phyloP scores from a whole-genome alignment of 106 monocot species.

The Amphibolis antarctica region DNA sequence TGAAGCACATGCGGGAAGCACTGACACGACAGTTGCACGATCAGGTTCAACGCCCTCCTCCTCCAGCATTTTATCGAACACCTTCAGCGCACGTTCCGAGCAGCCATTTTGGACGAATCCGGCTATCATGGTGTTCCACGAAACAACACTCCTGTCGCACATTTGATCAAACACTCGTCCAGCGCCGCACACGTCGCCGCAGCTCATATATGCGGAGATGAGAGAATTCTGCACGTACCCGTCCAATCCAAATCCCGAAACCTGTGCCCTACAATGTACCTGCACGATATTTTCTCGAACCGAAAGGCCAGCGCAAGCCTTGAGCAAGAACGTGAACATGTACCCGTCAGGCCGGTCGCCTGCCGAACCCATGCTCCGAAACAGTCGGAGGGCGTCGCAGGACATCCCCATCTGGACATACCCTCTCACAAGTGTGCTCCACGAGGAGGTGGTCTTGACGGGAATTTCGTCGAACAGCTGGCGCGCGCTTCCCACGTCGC shows the following conservation, averaged over 20 bases:
- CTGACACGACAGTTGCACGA: constrained; percentile 33
- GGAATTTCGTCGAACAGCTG: constrained; percentile 43
- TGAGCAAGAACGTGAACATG: constrained; percentile 62
- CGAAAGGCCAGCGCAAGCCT: constrained; percentile 40
- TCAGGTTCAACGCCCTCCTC: constrained; percentile 19
- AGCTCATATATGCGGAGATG: constrained; percentile 45
- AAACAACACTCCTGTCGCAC: constrained; percentile 16
- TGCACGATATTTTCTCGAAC: constrained; percentile 8
- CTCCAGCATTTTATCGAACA: constrained; percentile 34
- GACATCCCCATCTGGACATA: constrained; percentile 15
- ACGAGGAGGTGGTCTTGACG: constrained; percentile 21
- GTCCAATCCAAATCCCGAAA: constrained; percentile 28
- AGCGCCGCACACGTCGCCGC: constrained; percentile 13
- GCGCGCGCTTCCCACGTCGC: constrained; percentile 17
- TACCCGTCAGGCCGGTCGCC: constrained; percentile 28
- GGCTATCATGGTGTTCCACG: constrained; percentile 55
- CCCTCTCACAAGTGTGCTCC: constrained; percentile 44
- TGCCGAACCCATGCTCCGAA: constrained; percentile 24
- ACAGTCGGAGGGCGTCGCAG: constrained; percentile 27
- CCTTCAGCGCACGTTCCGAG: constrained; percentile 21
- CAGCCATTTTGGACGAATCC: constrained; percentile 34
- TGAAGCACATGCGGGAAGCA: constrained; percentile 57
- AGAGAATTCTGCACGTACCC: constrained; percentile 42
- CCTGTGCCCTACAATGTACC: constrained; percentile 32
- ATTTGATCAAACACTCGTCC: constrained; percentile 37